Evolutionary conservation across 2,329 filamentous ascomycete species (phyloP).

Genomic region (Podosphaera fusca): DNA sequence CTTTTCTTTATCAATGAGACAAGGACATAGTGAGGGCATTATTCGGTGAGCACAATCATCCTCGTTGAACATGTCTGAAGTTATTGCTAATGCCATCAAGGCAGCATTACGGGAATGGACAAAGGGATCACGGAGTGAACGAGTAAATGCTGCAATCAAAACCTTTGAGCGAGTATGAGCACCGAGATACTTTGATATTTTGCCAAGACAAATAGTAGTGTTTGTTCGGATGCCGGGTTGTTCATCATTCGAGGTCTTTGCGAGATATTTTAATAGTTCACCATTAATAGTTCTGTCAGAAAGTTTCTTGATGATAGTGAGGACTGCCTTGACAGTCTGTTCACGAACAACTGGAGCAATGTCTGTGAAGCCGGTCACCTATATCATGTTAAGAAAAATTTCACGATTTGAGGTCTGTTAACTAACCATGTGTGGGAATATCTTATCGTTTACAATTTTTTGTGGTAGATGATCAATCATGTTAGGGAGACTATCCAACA

Average conservation of each 20-base stretch:
- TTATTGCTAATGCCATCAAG: slow-evolving; percentile 65
- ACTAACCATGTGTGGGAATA: slow-evolving; percentile 74
- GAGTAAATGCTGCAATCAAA: slow-evolving; percentile 72
- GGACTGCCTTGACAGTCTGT: slow-evolving; percentile 83
- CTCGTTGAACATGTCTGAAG: slow-evolving; percentile 64
- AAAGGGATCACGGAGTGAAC: slow-evolving; percentile 79
- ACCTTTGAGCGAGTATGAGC: slow-evolving; percentile 65
- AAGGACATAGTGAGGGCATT: slow-evolving; percentile 62
- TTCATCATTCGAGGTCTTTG: slow-evolving; percentile 92
- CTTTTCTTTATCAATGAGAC: slow-evolving; percentile 86
- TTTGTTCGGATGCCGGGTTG: slow-evolving; percentile 94
- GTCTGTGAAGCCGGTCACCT: slow-evolving; percentile 90
- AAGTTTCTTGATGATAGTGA: slow-evolving; percentile 68
- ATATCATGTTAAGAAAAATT: slow-evolving; percentile 6
- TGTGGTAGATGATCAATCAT: slow-evolving; percentile 84
- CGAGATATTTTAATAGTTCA: slow-evolving; percentile 70
- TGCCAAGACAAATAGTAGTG: slow-evolving; percentile 90
- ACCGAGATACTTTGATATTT: slow-evolving; percentile 78
- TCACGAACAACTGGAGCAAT: slow-evolving; percentile 76
- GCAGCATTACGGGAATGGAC: slow-evolving; percentile 82
- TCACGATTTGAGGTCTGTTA: background rate
- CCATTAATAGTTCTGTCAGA: slow-evolving; percentile 87
- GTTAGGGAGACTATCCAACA: slow-evolving; percentile 66
- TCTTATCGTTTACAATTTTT: slow-evolving; percentile 83
- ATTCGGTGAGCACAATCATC: slow-evolving; percentile 75